Conservation (phyloP, 352 stramenopile genomes). For the Phytophthora citrophthora region DNA sequence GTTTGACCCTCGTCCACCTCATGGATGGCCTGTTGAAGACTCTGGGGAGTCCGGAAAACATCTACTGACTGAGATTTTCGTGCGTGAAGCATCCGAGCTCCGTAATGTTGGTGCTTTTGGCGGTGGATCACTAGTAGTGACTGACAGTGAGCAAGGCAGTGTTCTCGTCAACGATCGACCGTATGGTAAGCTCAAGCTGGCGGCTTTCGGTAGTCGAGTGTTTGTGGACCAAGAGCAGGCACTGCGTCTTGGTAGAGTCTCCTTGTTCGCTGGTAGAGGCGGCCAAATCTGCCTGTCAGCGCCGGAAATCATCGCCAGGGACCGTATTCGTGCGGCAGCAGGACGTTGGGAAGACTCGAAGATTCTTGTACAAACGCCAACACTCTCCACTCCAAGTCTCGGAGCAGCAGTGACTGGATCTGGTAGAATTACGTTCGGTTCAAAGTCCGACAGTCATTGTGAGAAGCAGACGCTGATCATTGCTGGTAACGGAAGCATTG, state of each 20-base stretch:
- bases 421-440: constrained; percentile 14
- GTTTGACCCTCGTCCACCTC: constrained; percentile 26
- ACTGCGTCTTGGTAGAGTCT: constrained; percentile 9
- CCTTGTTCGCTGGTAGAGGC: constrained; percentile 9
- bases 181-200: constrained; percentile 27
- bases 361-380: constrained; percentile 22
- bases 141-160: constrained; percentile 10
- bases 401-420: constrained; percentile 11
- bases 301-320: constrained; percentile 12
- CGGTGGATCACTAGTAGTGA: constrained; percentile 28
- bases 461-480: constrained; percentile 26
- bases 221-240: constrained; percentile 20
- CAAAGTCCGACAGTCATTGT: constrained; percentile 14
- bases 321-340: constrained; percentile 18
- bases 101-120: constrained; percentile 17
- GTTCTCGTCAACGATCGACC: constrained; percentile 14
- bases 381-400: constrained; percentile 23
- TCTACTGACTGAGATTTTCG: constrained; percentile 37
- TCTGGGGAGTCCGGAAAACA: constrained; percentile 11
- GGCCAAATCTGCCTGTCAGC: constrained; percentile 19
- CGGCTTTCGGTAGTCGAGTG: constrained; percentile 18
- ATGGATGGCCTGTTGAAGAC: constrained; percentile 23
- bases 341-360: constrained; percentile 20
- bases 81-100: constrained; percentile 27
- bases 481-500: constrained; percentile 23